Conservation (phyloP, 2,329 filamentous ascomycete genomes). For the Thielaviopsis musarum region DNA sequence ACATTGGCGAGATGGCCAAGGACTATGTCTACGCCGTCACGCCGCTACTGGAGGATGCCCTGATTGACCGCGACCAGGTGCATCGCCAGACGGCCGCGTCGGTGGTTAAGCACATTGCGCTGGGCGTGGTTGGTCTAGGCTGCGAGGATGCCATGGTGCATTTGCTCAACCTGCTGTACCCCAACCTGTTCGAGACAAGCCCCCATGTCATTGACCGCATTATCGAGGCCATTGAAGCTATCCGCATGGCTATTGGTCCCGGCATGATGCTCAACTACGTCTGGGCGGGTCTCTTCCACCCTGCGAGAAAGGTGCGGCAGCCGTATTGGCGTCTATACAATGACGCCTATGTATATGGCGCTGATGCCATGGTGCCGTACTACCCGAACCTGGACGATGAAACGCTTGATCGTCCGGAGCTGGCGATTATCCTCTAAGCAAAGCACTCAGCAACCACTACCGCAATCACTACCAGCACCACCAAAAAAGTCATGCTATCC, state of each 20-base stretch:
- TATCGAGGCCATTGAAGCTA: constrained; percentile 90
- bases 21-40: constrained; percentile 98
- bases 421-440: constrained; percentile 62
- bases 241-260: constrained; percentile 82
- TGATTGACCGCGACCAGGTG: constrained; percentile 95
- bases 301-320: constrained; percentile 79
- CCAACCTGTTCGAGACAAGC: constrained; percentile 93
- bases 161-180: constrained; percentile 86
- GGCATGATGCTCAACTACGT: constrained; percentile 95
- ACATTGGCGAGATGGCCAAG: constrained; percentile 99
- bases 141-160: constrained; percentile 99
- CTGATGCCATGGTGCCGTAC: constrained; percentile 91
- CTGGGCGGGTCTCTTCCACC: constrained; percentile 94
- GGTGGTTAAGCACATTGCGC: constrained; percentile 93
- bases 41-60: constrained; percentile 83
- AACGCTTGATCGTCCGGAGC: constrained; percentile 58
- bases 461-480: background rate
- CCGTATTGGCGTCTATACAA: constrained; percentile 98
- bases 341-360: constrained; percentile 84
- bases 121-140: constrained; percentile 92
- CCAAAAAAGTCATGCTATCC: constrained; percentile 13
- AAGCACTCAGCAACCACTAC: background rate
- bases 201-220: constrained; percentile 98
- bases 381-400: constrained; percentile 80
- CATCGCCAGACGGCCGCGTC: constrained; percentile 92